phyloP scores from a whole-genome alignment of 495 filamentous ascomycete species.

The Neurospora sp. region DNA sequence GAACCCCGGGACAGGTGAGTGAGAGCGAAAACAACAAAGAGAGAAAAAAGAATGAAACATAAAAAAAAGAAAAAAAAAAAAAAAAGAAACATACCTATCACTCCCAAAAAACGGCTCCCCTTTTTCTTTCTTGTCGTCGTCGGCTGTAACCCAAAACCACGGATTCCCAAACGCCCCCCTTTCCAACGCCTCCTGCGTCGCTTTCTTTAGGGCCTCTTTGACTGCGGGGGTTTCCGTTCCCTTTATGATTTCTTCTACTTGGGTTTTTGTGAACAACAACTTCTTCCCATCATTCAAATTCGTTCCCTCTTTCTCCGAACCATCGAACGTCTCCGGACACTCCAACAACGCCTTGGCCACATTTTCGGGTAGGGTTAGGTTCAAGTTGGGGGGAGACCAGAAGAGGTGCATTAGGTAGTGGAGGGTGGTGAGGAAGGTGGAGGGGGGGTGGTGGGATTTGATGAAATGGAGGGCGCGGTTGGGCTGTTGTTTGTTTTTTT shows the following conservation, averaged over 20 bases:
- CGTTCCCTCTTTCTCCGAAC: background rate
- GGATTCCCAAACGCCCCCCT: constrained; percentile 64
- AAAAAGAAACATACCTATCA: no score
- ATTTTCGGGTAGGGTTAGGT: constrained; percentile 16
- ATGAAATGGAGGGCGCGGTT: constrained; percentile 57
- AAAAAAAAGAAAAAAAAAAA: no score
- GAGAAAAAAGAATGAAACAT: constrained; percentile 4
- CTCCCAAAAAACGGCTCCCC: constrained; percentile 69
- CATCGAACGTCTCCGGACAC: constrained; percentile 6
- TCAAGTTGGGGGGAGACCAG: constrained; percentile 28
- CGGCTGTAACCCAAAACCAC: constrained; percentile 56
- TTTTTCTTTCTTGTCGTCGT: constrained; percentile 36
- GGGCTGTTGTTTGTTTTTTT: constrained; percentile 29
- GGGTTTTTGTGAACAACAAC: constrained; percentile 23
- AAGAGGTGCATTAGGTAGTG: constrained; percentile 28
- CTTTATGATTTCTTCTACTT: constrained; percentile 41
- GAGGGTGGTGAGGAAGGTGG: constrained; percentile 17
- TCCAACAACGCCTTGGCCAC: constrained; percentile 18
- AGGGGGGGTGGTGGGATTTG: constrained; percentile 37
- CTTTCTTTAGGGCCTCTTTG: constrained; percentile 48
- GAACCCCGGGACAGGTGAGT: no score
- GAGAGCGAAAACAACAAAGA: no score
- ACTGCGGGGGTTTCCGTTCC: constrained; percentile 37
- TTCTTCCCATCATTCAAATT: background rate
- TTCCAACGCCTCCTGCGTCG: constrained; percentile 50